These are phyloP conservation scores for Diaporthe longicolla DNA, from an alignment of 2,329 filamentous ascomycete genomes.

Conservation along the genomic window DNA sequence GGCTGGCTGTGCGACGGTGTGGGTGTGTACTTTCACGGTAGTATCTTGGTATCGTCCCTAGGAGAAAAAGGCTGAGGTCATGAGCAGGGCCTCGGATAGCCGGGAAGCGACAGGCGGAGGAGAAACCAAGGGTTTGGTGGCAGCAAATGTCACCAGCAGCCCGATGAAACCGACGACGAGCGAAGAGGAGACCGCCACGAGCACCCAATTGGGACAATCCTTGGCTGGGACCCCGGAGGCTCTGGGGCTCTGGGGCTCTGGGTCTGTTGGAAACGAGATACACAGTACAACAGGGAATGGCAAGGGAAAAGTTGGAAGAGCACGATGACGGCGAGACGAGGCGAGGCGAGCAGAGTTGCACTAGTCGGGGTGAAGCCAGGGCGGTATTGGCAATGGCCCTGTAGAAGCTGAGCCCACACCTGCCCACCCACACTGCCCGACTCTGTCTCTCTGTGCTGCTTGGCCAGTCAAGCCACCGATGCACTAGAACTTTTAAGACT, in stretches of 20 bases:
- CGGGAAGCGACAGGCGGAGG: conserved; percentile 11
- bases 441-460: not conserved
- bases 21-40: not conserved
- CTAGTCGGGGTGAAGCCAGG: not conserved
- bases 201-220: conserved; percentile 11
- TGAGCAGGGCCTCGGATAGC: conserved; percentile 20
- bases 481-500: not conserved
- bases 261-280: conserved; percentile 19
- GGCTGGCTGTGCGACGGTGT: not conserved
- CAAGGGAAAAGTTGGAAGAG: conserved; percentile 27
- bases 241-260: conserved; percentile 17
- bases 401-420: not conserved
- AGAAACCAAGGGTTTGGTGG: conserved; percentile 13
- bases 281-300: conserved; percentile 10
- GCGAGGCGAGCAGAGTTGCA: not conserved
- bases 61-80: conserved; percentile 24
- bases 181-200: conserved; percentile 15
- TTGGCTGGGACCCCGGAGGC: conserved; percentile 17
- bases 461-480: not conserved
- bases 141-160: conserved; percentile 28
- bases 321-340: conserved; percentile 23
- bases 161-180: conserved; percentile 29
- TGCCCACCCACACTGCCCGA: not conserved
- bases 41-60: not conserved
- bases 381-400: conserved; percentile 22